A percentile compares a stretch with the other conserved stretches of the same genome.
These are phyloP conservation scores for Capronia epimyces DNA, from an alignment of 2,329 filamentous ascomycete genomes.

Conservation along the genomic window DNA sequence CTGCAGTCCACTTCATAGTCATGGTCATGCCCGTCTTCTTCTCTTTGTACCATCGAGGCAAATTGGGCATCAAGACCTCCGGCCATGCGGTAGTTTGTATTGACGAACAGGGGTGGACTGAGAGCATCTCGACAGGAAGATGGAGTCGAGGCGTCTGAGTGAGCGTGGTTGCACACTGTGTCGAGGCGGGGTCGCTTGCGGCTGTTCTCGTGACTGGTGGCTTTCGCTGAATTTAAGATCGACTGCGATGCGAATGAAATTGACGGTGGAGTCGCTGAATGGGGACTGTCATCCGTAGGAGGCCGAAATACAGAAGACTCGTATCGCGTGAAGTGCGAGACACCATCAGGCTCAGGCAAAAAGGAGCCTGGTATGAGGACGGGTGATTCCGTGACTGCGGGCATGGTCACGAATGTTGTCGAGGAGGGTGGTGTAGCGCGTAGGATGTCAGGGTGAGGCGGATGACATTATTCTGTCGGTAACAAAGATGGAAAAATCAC, in stretches of 20 bases:
- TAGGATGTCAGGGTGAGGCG: neutral
- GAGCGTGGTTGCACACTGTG: neutral
- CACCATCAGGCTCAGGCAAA: constrained; percentile 9
- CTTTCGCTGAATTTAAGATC: neutral
- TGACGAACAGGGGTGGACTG: constrained; percentile 37
- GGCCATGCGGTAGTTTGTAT: constrained; percentile 37
- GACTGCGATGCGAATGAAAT: neutral
- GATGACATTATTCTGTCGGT: neutral
- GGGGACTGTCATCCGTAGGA: constrained; percentile 9
- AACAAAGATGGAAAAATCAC: neutral
- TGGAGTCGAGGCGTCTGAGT: neutral
- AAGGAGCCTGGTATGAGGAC: constrained; percentile 20
- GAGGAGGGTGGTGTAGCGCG: neutral
- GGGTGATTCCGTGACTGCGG: constrained; percentile 13
- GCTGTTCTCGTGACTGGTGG: neutral
- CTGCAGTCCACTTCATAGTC: constrained; percentile 39
- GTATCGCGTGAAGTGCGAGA: constrained; percentile 11
- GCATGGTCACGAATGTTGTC: constrained; percentile 1
- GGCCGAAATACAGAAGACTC: constrained; percentile 19
- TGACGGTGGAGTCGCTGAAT: neutral
- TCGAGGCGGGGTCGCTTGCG: constrained; percentile 15
- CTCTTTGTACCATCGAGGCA: constrained; percentile 28
- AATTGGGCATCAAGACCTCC: constrained; percentile 33
- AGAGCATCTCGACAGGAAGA: constrained; percentile 4
- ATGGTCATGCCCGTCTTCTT: constrained; percentile 26